Conservation (phyloP, 2,329 filamentous ascomycete genomes). For the Hypoxylon sp. region DNA sequence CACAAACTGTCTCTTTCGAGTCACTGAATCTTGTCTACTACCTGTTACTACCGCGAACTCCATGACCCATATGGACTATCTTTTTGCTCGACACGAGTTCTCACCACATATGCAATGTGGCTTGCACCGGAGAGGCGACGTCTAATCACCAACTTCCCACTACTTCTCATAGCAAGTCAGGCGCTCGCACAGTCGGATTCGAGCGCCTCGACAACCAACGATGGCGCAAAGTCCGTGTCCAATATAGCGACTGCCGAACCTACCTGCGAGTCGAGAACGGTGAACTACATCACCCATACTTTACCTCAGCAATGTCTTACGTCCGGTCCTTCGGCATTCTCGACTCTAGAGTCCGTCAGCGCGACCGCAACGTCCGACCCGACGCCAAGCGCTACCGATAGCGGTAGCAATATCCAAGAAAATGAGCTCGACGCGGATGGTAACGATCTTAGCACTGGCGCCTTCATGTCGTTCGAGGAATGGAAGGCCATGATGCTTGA, state of each 20-base stretch:
- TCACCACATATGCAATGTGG: slow-evolving; percentile 48
- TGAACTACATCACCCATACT: slow-evolving; percentile 86
- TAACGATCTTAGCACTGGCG: slow-evolving; percentile 72
- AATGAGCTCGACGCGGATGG: slow-evolving; percentile 72
- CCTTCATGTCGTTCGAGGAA: slow-evolving; percentile 97
- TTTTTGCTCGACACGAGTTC: slow-evolving; percentile 34
- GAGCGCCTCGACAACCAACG: slow-evolving; percentile 36
- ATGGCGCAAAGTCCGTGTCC: slow-evolving; percentile 42
- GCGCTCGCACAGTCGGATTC: slow-evolving; percentile 43
- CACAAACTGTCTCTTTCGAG: not conserved
- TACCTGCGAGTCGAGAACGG: slow-evolving; percentile 72
- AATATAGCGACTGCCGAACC: slow-evolving; percentile 48
- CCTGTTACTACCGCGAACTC: slow-evolving; percentile 1
- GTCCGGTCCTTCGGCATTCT: slow-evolving; percentile 66
- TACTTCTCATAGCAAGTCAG: slow-evolving; percentile 33
- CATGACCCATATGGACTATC: slow-evolving; percentile 45
- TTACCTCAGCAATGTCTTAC: slow-evolving; percentile 82
- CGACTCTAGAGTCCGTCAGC: slow-evolving; percentile 44
- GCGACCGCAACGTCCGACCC: slow-evolving; percentile 45
- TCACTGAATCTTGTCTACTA: not conserved
- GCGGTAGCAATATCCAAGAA: slow-evolving; percentile 50
- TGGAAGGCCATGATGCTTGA: slow-evolving; percentile 97
- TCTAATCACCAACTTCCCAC: slow-evolving; percentile 39
- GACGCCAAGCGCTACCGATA: slow-evolving; percentile 36
- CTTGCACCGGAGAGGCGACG: slow-evolving; percentile 40